phyloP scores from a whole-genome alignment of 2,329 filamentous ascomycete species.

The Colletotrichum sp. region DNA sequence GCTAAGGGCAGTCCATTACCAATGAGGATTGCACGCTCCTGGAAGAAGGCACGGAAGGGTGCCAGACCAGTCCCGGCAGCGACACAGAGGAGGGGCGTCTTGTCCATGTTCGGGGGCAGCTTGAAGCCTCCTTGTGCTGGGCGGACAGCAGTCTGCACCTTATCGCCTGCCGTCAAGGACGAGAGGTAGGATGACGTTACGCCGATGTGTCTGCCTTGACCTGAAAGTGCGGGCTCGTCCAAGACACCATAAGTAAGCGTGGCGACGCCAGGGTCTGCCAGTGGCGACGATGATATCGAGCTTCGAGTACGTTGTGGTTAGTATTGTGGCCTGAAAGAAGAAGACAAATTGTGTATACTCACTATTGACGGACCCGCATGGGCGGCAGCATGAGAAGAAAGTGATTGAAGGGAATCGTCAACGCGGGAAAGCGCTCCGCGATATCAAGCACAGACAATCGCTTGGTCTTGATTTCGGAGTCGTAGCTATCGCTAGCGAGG shows the following conservation, averaged over 20 bases:
- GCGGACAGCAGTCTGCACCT: slow-evolving; percentile 54
- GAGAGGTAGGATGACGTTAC: slow-evolving; percentile 68
- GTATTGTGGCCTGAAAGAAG: not conserved
- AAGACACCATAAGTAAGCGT: slow-evolving; percentile 70
- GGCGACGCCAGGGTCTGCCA: slow-evolving; percentile 56
- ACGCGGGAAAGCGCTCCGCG: slow-evolving; percentile 58
- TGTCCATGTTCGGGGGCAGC: slow-evolving; percentile 85
- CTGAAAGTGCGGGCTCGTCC: slow-evolving; percentile 53
- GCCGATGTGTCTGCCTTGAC: slow-evolving; percentile 57
- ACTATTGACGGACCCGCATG: slow-evolving; percentile 51
- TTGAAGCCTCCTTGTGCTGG: slow-evolving; percentile 64
- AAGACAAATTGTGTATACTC: not conserved
- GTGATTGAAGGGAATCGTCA: slow-evolving; percentile 59
- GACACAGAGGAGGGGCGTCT: slow-evolving; percentile 86
- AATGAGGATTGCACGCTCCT: slow-evolving; percentile 81
- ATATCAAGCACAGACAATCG: slow-evolving; percentile 64
- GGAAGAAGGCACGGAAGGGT: slow-evolving; percentile 97
- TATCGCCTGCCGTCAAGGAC: slow-evolving; percentile 46
- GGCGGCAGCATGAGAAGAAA: slow-evolving; percentile 70
- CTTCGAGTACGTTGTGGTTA: slow-evolving; percentile 16
- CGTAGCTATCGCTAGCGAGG: slow-evolving; percentile 42
- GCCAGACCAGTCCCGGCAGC: slow-evolving; percentile 94
- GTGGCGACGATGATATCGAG: slow-evolving; percentile 73
- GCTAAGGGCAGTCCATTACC: slow-evolving; percentile 40
- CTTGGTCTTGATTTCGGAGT: slow-evolving; percentile 46